A percentile compares a stretch with the other conserved stretches of the same genome.
These are phyloP conservation scores for Sideroxylon spinosum DNA, from an alignment of 179 eudicot species.

Conservation along the genomic window DNA sequence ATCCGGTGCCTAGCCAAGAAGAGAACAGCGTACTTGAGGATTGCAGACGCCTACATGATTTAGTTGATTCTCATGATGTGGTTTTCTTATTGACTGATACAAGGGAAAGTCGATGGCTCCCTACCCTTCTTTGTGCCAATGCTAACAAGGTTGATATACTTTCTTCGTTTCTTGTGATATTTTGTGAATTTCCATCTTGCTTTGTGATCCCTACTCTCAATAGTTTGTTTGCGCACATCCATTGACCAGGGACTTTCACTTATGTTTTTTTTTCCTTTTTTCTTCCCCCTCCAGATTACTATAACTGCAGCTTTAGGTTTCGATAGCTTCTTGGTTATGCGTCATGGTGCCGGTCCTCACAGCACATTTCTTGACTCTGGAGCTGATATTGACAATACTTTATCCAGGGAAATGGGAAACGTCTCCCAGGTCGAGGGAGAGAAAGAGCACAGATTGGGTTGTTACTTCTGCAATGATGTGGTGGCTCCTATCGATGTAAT, in stretches of 20 bases:
- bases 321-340: slow-evolving; percentile 96
- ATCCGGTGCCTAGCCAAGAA: slow-evolving; percentile 68
- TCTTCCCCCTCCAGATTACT: slow-evolving; percentile 45
- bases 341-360: slow-evolving; percentile 86
- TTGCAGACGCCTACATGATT: slow-evolving; percentile 57
- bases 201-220: not conserved
- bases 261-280: not conserved
- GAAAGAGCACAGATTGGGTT: slow-evolving; percentile 61
- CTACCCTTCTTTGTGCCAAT: slow-evolving; percentile 70
- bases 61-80: slow-evolving; percentile 79
- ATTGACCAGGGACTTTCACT: not conserved
- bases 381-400: slow-evolving; percentile 22
- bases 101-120: slow-evolving; percentile 98
- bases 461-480: slow-evolving; percentile 96
- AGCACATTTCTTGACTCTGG: slow-evolving; percentile 22
- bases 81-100: slow-evolving; percentile 88
- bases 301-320: slow-evolving; percentile 91
- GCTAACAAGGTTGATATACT: slow-evolving; percentile 61
- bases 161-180: not conserved
- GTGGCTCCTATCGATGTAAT: slow-evolving; percentile 93
- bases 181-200: slow-evolving; percentile 12
- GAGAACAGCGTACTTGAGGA: slow-evolving; percentile 64
- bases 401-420: slow-evolving; percentile 43
- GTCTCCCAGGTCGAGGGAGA: slow-evolving; percentile 35
- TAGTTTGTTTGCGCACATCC: not conserved